These are phyloP conservation scores for Fusarium sp. DNA, from an alignment of 2,329 filamentous ascomycete genomes.

Conservation along the genomic window DNA sequence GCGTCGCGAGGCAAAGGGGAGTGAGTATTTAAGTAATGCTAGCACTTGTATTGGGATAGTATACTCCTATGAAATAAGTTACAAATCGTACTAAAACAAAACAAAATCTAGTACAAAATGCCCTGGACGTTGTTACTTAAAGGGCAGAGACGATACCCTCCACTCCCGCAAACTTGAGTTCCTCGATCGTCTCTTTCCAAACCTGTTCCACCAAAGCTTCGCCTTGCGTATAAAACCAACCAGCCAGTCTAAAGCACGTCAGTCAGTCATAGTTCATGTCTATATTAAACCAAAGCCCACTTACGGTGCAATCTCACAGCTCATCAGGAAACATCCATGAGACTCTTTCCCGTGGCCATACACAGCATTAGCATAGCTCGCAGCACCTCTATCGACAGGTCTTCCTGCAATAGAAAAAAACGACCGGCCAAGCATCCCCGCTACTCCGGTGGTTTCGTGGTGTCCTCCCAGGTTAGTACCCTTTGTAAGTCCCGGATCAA, in stretches of 20 bases:
- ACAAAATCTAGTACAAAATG: not conserved
- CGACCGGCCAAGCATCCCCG: not conserved
- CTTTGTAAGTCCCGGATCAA: constrained; percentile 52
- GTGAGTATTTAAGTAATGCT: too few relatives aligned
- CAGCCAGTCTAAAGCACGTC: constrained; percentile 16
- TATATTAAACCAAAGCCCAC: not conserved
- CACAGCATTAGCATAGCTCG: constrained; percentile 62
- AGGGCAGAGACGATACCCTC: constrained; percentile 44
- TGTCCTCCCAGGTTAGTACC: constrained; percentile 44
- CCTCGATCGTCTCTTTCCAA: constrained; percentile 38
- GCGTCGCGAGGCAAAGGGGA: too few relatives aligned
- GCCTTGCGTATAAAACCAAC: constrained; percentile 36
- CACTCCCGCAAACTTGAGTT: constrained; percentile 18
- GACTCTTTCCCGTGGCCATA: constrained; percentile 62
- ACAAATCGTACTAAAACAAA: not conserved
- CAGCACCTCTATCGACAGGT: constrained; percentile 57
- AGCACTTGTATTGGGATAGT: too few relatives aligned
- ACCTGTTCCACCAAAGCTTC: constrained; percentile 27
- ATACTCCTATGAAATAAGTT: too few relatives aligned
- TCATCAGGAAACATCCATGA: constrained; percentile 65
- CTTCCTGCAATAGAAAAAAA: constrained; percentile 48
- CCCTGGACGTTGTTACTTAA: not conserved
- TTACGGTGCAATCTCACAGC: constrained; percentile 55
- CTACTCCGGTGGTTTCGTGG: constrained; percentile 19
- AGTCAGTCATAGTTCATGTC: not conserved